Evolutionary conservation across 2,329 filamentous ascomycete species (phyloP).

Genomic region (Fusarium sp.): DNA sequence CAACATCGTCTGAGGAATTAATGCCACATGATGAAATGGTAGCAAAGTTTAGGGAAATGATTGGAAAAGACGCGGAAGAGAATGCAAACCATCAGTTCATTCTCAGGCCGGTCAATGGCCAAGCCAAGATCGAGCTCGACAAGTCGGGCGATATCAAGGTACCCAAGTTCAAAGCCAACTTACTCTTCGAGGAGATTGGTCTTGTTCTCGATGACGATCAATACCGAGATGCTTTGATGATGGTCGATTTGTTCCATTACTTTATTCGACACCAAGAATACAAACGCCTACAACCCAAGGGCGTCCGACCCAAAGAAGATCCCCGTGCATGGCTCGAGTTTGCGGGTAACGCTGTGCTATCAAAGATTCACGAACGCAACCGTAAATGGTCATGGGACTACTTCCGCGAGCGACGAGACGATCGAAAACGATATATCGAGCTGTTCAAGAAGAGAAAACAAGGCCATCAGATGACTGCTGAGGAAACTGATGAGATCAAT

Average conservation of each 20-base stretch:
- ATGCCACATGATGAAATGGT: conserved; percentile 82
- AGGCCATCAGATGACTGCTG: conserved; percentile 74
- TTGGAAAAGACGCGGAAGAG: conserved; percentile 75
- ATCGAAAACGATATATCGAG: conserved; percentile 88
- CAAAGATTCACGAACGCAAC: conserved; percentile 95
- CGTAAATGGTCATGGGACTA: conserved; percentile 96
- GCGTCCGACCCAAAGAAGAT: conserved; percentile 83
- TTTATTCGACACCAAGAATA: conserved; percentile 98
- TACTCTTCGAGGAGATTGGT: conserved; percentile 97
- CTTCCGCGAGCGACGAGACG: conserved; percentile 91
- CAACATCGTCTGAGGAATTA: conserved; percentile 59
- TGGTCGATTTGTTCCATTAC: conserved; percentile 98
- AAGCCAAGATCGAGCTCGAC: conserved; percentile 93
- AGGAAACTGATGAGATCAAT: conserved; percentile 79
- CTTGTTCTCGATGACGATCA: conserved; percentile 98
- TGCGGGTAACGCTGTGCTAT: conserved; percentile 87
- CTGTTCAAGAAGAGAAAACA: conserved; percentile 95
- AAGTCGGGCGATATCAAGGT: conserved; percentile 85
- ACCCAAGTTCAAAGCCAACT: conserved; percentile 88
- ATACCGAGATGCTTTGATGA: conserved; percentile 97
- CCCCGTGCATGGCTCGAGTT: conserved; percentile 93
- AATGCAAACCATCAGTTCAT: conserved; percentile 85
- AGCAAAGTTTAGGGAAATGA: conserved; percentile 80
- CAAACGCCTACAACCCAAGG: conserved; percentile 90
- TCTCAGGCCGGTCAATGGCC: conserved; percentile 92